Conservation (phyloP, 148 eudicot species). For the Polygonum maritimum region DNA sequence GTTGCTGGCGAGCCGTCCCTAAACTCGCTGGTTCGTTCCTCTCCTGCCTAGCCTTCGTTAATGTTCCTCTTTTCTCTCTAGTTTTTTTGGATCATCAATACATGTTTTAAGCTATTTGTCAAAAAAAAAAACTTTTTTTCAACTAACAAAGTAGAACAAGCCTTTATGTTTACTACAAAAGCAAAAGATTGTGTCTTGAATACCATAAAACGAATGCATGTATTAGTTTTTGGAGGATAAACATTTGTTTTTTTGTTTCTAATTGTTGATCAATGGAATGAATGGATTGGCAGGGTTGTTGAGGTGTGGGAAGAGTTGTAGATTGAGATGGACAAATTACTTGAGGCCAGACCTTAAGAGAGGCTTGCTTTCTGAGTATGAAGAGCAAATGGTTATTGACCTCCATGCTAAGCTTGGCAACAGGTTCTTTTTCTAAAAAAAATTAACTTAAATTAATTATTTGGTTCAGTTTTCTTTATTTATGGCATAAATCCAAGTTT, state of each 20-base stretch:
- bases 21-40: constrained; percentile 66
- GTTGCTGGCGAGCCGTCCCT: constrained; percentile 96
- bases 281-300: not conserved
- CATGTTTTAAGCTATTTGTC: too few species aligned
- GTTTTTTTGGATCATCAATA: not conserved
- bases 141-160: too few species aligned
- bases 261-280: not conserved
- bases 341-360: constrained; percentile 89
- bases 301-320: constrained; percentile 96
- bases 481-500: not conserved
- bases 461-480: not conserved
- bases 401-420: constrained; percentile 97
- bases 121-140: too few species aligned
- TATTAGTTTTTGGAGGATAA: too few species aligned
- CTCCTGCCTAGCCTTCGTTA: not conserved
- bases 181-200: too few species aligned
- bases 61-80: not conserved
- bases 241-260: too few species aligned
- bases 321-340: constrained; percentile 93
- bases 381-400: constrained; percentile 86
- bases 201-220: too few species aligned
- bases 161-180: too few species aligned
- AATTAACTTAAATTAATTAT: not conserved
- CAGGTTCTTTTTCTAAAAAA: constrained; percentile 32
- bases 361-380: constrained; percentile 73